Conservation (phyloP, 164 flowering plant genomes). For the Sedum album region DNA sequence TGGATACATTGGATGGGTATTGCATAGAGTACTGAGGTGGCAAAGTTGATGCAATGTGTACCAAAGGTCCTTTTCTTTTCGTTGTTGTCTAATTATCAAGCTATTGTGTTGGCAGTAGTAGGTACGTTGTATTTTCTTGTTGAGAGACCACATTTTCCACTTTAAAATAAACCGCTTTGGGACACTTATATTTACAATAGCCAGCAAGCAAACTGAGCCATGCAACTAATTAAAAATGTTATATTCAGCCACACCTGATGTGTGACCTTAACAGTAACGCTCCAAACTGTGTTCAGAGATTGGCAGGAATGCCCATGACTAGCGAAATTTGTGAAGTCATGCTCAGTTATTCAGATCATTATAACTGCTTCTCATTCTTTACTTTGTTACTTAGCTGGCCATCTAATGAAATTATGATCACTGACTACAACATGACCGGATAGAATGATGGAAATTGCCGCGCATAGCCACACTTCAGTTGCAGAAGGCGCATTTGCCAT, state of each 20-base stretch:
- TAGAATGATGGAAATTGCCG: too few species aligned
- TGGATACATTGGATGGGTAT: background rate
- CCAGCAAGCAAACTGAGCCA: too few species aligned
- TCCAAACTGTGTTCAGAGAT: background rate
- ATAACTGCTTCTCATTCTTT: background rate
- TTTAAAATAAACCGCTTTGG: background rate
- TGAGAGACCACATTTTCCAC: background rate
- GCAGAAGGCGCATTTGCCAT: too few species aligned
- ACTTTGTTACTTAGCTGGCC: too few species aligned
- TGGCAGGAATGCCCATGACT: background rate
- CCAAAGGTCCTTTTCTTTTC: background rate
- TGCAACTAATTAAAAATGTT: too few species aligned
- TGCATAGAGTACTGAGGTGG: background rate
- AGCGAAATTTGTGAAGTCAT: background rate
- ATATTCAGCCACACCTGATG: too few species aligned
- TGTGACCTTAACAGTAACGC: too few species aligned
- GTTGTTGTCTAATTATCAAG: background rate
- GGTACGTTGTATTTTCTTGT: background rate
- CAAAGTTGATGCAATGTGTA: background rate
- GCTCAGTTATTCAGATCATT: background rate
- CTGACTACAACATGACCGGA: too few species aligned
- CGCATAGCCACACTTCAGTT: too few species aligned
- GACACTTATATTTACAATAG: background rate
- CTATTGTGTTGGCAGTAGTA: background rate
- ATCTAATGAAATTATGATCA: background rate